Conservation (phyloP, 306 rosid species). For the Quercus dentata region DNA sequence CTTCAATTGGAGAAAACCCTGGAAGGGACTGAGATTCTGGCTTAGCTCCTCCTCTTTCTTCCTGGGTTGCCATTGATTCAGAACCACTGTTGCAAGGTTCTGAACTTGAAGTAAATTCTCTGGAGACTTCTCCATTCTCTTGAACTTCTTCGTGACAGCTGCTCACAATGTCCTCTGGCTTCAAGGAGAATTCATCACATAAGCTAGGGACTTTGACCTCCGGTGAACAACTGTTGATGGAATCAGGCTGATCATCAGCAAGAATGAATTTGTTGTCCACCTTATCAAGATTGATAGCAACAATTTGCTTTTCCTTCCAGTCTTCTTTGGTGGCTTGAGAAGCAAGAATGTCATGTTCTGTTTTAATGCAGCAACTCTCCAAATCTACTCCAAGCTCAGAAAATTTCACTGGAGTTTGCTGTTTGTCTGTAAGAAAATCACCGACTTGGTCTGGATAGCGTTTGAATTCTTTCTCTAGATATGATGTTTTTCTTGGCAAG, state of each 20-base stretch:
- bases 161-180: constrained; percentile 26
- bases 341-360: background rate
- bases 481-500: constrained; percentile 25
- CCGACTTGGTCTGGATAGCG: constrained; percentile 16
- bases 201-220: constrained; percentile 28
- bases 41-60: constrained; percentile 24
- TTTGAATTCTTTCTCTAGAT: constrained; percentile 12
- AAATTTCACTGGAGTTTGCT: constrained; percentile 14
- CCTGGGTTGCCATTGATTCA: constrained; percentile 21
- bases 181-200: constrained; percentile 16
- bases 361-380: constrained; percentile 10
- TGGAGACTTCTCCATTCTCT: constrained; percentile 15
- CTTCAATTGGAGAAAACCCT: constrained; percentile 18
- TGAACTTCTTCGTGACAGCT: constrained; percentile 35
- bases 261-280: constrained; percentile 13
- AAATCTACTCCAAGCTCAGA: constrained; percentile 6
- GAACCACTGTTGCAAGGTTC: constrained; percentile 25
- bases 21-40: constrained; percentile 11
- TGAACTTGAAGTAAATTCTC: constrained; percentile 25
- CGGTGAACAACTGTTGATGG: constrained; percentile 12
- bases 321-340: constrained; percentile 26
- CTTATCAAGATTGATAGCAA: constrained; percentile 17
- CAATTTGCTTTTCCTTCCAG: constrained; percentile 18
- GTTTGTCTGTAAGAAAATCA: constrained; percentile 24
- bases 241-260: background rate